Percentiles rank a stretch among this genome's conserved stretches.
phyloP scores from a whole-genome alignment of 768 basidiomycete species.

The Lactarius deliciosus region DNA sequence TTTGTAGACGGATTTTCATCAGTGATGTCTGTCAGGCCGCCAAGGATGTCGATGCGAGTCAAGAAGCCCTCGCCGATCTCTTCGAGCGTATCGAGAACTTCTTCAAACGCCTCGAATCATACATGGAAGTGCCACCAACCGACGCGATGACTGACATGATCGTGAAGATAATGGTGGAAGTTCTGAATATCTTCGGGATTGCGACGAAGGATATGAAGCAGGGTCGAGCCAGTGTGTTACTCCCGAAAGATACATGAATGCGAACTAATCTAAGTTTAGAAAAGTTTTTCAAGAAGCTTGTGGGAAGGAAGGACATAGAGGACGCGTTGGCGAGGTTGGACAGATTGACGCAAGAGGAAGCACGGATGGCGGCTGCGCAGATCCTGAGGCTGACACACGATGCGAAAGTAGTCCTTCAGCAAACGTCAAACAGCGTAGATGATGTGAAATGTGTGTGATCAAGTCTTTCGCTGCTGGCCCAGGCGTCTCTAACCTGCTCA shows the following conservation, averaged over 20 bases:
- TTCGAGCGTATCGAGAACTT: neutral
- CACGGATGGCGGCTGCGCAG: neutral
- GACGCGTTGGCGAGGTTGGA: neutral
- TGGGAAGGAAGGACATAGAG: neutral
- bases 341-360: neutral
- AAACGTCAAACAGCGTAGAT: no score
- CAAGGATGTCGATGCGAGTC: neutral
- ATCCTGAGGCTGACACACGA: neutral
- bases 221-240: neutral
- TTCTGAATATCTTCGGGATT: neutral
- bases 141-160: neutral
- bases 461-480: no score
- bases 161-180: neutral
- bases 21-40: neutral
- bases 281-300: neutral
- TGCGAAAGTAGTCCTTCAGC: no score
- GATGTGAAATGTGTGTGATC: no score
- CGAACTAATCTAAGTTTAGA: neutral
- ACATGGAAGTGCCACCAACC: neutral
- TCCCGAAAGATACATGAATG: neutral
- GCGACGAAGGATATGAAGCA: conserved; percentile 1
- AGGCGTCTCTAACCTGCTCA: no score
- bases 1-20: neutral
- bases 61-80: neutral
- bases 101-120: neutral